Evolutionary conservation across 1,284 basidiomycete species (phyloP).

Genomic region (Stereum hirsutum): DNA sequence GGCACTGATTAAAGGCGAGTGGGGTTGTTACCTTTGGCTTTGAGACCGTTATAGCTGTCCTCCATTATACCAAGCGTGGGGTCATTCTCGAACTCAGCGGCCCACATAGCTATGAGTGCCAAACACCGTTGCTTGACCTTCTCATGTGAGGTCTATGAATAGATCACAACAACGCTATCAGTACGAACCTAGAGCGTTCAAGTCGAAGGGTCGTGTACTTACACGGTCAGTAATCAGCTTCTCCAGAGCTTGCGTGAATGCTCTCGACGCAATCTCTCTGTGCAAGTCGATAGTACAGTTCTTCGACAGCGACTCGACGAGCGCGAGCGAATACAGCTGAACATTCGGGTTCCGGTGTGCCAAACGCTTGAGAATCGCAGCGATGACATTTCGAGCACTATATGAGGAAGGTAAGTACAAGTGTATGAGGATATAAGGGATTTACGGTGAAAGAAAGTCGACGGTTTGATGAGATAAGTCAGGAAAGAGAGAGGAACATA

Average conservation of each 20-base stretch:
- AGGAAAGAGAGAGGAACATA: constrained; percentile 26
- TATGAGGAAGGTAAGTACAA: not conserved
- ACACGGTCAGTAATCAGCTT: constrained; percentile 85
- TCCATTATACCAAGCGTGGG: constrained; percentile 84
- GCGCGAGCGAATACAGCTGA: constrained; percentile 87
- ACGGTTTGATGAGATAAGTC: not conserved
- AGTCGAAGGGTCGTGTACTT: constrained; percentile 18
- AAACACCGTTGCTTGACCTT: constrained; percentile 79
- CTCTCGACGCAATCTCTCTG: constrained; percentile 82
- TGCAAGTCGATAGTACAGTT: constrained; percentile 82
- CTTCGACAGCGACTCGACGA: constrained; percentile 84
- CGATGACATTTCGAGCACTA: constrained; percentile 84
- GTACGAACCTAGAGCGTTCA: not conserved
- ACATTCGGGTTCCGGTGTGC: constrained; percentile 95
- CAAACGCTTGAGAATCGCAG: constrained; percentile 83
- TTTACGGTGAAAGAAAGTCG: no score
- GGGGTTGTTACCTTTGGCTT: constrained; percentile 63
- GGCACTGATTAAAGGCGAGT: not conserved
- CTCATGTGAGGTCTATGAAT: constrained; percentile 71
- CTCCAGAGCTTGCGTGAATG: constrained; percentile 86
- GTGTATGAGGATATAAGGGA: constrained; percentile 1
- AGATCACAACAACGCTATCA: not conserved
- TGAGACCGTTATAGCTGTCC: constrained; percentile 79
- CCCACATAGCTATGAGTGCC: constrained; percentile 76
- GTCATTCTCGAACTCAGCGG: constrained; percentile 77